A percentile compares a stretch with the other conserved stretches of the same genome.
phyloP scores from a whole-genome alignment of 208 protist genomes.

The Phytomonas sp. region DNA sequence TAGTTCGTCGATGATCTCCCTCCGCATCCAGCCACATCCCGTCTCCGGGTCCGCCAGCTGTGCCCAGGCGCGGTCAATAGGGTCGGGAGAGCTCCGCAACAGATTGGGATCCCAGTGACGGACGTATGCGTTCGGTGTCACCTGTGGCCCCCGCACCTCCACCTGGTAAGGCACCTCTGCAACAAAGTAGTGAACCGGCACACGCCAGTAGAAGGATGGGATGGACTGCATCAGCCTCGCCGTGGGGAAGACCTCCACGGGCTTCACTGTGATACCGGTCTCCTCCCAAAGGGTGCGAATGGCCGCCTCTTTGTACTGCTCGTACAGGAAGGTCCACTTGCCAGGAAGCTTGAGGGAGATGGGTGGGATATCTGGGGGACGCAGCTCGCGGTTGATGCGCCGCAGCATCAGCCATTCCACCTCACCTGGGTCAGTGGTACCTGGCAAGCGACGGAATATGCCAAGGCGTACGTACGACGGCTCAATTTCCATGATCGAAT shows the following conservation, averaged over 20 bases:
- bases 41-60: constrained; percentile 70
- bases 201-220: constrained; percentile 80
- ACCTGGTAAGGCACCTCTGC: constrained; percentile 80
- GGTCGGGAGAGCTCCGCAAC: constrained; percentile 80
- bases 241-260: constrained; percentile 54
- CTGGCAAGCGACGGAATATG: constrained; percentile 65
- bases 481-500: constrained; percentile 63
- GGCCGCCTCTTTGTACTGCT: constrained; percentile 84
- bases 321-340: constrained; percentile 86
- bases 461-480: constrained; percentile 80
- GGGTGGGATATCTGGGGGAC: constrained; percentile 82
- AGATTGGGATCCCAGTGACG: constrained; percentile 67
- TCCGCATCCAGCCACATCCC: constrained; percentile 81
- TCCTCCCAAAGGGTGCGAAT: constrained; percentile 86
- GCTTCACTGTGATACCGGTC: constrained; percentile 79
- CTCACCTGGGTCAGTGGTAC: constrained; percentile 14
- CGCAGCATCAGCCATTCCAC: constrained; percentile 86
- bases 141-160: constrained; percentile 70
- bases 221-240: constrained; percentile 42
- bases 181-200: constrained; percentile 83
- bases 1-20: constrained; percentile 72
- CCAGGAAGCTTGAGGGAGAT: constrained; percentile 88
- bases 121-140: constrained; percentile 70
- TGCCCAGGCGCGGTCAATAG: constrained; percentile 84
- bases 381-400: constrained; percentile 83